Base-by-base conservation (phyloP, 2,329 filamentous ascomycete genomes). In the Microcyclosporella mali region DNA sequence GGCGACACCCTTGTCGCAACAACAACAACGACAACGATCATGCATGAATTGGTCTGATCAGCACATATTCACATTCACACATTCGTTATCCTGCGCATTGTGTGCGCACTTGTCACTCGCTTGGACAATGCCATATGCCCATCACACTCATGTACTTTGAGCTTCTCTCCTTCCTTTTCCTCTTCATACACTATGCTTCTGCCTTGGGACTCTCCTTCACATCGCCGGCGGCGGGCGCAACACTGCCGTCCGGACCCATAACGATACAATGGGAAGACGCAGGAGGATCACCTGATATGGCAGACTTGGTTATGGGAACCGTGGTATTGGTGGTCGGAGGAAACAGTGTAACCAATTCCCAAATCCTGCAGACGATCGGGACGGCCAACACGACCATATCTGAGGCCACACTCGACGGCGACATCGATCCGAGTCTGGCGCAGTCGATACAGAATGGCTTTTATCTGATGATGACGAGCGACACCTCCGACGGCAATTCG, bases 401-500 rank as follows among this genome's bases (percentile, higher is more conserved):
- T 6, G 44, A 50, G 11, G 46, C 41, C 9, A 38, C 30, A 4
- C 40, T 50, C 1, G 28, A 35, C 15, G 48, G 39, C 16, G 33
- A 41, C 9, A 53, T 55, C 19, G 34, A 33, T 2, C 40, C 50
- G n/a, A 27, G 51, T 17, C 33, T 53, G 1, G 44, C 50, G 19
- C 43, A 49, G 35, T 48, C 43, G 4, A 41, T 51, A 3, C 43
- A 55, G 37, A 55, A 55, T 46, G 52, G 48, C 3, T 53, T 53
- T 39, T 55, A 55, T 37, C 43, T 55, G 11, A 40, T 38, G 15
- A 55, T 55, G 52, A 50, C 39, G 10, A 45, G 45, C 31, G 53
- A 51, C 12, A 53, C 50, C 1, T 45, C 45, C 0, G 39, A 43
- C 7, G 50, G 48, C 6, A 46, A 49, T 17, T 71, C 70, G 3